phyloP scores from a whole-genome alignment of 2,329 filamentous ascomycete genomes.

The Hymenoscyphus occultus region DNA sequence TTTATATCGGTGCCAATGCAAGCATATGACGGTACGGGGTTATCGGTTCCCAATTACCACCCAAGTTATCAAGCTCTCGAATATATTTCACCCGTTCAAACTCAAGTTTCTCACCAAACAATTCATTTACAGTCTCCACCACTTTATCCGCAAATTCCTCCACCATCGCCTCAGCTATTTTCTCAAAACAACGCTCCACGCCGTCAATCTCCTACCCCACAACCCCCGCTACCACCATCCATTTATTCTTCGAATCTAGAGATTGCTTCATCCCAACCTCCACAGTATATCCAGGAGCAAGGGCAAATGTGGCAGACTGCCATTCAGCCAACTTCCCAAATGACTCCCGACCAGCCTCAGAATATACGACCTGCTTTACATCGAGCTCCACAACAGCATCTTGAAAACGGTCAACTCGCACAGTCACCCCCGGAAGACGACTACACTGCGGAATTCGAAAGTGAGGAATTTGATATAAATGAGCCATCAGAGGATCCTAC shows the following conservation, averaged over 20 bases:
- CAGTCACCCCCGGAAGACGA: background rate
- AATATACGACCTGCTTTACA: background rate
- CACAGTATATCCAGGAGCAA: background rate
- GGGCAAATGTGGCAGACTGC: background rate
- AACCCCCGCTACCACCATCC: background rate
- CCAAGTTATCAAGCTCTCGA: too few relatives aligned
- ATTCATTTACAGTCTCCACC: background rate
- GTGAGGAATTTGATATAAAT: background rate
- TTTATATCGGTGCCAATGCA: too few relatives aligned
- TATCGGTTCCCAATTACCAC: background rate
- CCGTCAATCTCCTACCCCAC: background rate
- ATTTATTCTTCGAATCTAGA: background rate
- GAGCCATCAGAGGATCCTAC: background rate
- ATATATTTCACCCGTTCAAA: background rate
- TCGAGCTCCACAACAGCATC: background rate
- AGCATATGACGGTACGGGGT: background rate
- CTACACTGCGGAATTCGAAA: background rate
- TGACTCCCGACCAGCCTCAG: too few relatives aligned
- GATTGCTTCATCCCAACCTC: background rate
- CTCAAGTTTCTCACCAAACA: background rate
- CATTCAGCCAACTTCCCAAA: too few relatives aligned
- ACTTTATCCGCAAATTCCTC: background rate
- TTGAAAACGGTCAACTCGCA: background rate
- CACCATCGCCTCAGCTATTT: background rate
- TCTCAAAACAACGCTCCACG: background rate